These are phyloP conservation scores for Lophium mytilinum DNA, from an alignment of 495 filamentous ascomycete genomes.

Conservation along the genomic window DNA sequence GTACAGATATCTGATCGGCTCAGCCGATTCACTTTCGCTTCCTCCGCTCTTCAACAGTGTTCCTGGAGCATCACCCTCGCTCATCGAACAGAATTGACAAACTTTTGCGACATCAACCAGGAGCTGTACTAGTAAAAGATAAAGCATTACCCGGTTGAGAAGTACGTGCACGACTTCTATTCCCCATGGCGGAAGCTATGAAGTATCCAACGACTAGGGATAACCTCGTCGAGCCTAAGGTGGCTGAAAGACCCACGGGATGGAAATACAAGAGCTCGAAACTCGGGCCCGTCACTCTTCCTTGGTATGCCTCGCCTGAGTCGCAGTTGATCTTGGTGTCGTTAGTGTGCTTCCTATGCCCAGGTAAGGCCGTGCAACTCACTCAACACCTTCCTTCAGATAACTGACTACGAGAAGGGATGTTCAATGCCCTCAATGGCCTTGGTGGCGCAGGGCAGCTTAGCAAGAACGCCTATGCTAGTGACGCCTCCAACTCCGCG, in stretches of 20 bases:
- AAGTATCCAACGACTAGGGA: conserved; percentile 9
- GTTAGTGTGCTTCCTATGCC: conserved; percentile 81
- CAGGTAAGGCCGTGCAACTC: conserved; percentile 28
- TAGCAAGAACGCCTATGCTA: conserved; percentile 30
- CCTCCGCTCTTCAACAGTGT: neutral
- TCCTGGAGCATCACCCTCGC: neutral
- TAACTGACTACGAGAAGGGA: conserved; percentile 36
- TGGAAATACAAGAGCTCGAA: conserved; percentile 40
- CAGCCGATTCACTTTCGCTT: neutral
- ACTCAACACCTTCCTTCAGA: neutral
- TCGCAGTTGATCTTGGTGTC: conserved; percentile 65
- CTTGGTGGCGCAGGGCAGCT: conserved; percentile 45
- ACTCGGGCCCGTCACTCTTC: conserved; percentile 46
- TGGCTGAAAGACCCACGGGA: conserved; percentile 25
- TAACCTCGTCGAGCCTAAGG: conserved; percentile 6
- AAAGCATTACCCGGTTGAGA: too few relatives aligned
- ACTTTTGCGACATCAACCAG: neutral
- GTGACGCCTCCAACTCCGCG: conserved; percentile 32
- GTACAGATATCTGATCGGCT: neutral
- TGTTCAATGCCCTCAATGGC: conserved; percentile 40
- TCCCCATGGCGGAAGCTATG: conserved; percentile 17
- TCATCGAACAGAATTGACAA: neutral
- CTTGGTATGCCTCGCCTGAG: conserved; percentile 68
- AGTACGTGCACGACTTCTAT: neutral
- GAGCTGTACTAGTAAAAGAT: too few relatives aligned